Base-by-base conservation (phyloP, 768 basidiomycete species). In the Naganishia friedmannii region DNA sequence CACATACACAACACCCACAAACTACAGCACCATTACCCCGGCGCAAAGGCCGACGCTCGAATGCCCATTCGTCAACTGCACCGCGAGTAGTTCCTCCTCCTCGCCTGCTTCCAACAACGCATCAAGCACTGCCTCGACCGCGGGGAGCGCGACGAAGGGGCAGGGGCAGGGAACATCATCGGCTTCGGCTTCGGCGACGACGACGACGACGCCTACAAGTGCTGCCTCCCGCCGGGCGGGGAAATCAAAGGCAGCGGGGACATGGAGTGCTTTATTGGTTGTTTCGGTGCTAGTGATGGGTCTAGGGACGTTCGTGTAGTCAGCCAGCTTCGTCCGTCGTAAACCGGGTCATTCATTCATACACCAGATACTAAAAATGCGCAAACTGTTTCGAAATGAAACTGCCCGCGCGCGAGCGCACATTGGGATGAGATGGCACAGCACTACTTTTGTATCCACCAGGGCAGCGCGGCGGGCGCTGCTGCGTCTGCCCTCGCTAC, bases 1-100 rank as follows among this genome's bases (percentile, higher is more conserved):
- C 67, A 65, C 68, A 26, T 73, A 68, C 42, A 73, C 74, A 21
- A 70, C 68, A 1, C 74, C 74, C 10, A 67, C 74, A 31, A 60
- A 60, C 23, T 75, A 75, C 54, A 48, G 72, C 9, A 45, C 53
- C 29, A 32, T 60, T 4, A 28, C 39, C 13, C 42, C 70, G n/a
- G n/a, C 26, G 8, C 9, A 5, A 68, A n/a, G n/a, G n/a, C n/a
- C 60, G 23, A 45, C 65, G 34, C 42, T 55, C 5, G 29, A 53
- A 17, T 70, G 70, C 56, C 70, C 70, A 17, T 70, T 70, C 42
- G 32, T 42, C 2, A 66, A 70, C 26, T 70, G 70, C 70, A 63
- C 60, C 4, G 60, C 60, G 3, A 45, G 37, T 6, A 37, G 23
- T 12, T 45, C 60, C 5, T 8, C 42, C 42, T 42, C 42, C 15